Base-by-base conservation (phyloP, 352 stramenopile species). In the Phytophthora hybrid region DNA sequence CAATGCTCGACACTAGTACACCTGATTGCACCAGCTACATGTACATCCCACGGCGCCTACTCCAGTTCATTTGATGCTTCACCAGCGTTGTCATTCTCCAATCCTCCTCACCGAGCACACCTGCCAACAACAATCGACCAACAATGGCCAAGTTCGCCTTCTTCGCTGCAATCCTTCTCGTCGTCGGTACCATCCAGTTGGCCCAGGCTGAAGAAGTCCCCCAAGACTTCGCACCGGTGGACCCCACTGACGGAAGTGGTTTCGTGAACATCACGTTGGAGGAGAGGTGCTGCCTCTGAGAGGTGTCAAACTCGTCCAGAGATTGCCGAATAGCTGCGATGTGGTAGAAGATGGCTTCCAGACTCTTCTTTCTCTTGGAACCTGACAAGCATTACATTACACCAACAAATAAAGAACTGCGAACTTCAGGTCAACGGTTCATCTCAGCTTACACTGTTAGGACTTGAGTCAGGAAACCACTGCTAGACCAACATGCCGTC, bases 121-220 rank as follows among this genome's bases (percentile, higher is more conserved):
- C 51, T 10, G 3, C 21, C 14, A 16, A 55, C 46, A 7, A 39
- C 39, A 49, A 37, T 11, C 37, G 29, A 61, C 19, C 52, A 44
- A 55, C 26, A 19, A 69, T 69, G 63, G 18, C 52, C 63, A 69
- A 63, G 23, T 57, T 69, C 52, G 13, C 11, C 29, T 63, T 57
- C 52, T 63, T 63, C 39, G 41, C 63, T 29, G 29, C 41, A 19
- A 13, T 69, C 23, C 53, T 69, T n/a, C 23, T 63, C 11, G 23
- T 58, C 29, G 19, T 39, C 39, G 14, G 7, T 18, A 21, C 18
- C 13, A 23, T 26, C 39, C 18, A 57, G 5, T 14, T 32, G 23
- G 26, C 56, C 29, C 37, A 62, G 41, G 62, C 52, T 7, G 51
- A 55, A 14, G n/a, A 49, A 10, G 18, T 16, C 2, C 21, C 58